Evolutionary conservation across 495 filamentous ascomycete species (phyloP), one percentile per base, ranked within the genome.

Genomic region (Xylaria longipes): DNA sequence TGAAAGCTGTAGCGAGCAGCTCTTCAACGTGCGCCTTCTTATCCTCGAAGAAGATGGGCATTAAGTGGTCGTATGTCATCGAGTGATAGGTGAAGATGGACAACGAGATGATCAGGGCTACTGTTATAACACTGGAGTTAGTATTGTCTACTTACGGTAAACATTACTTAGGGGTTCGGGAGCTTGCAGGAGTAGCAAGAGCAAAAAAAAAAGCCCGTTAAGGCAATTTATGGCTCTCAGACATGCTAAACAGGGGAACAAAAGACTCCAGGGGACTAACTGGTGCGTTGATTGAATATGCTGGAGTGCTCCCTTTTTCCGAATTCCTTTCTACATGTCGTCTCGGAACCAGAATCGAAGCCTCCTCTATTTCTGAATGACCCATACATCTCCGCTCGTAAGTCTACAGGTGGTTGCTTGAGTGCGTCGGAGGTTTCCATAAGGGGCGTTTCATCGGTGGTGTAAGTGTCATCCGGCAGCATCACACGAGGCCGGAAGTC

Each of bases 1-100:
- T 82, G 5, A 76, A 73, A 31, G 70, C 71, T 0, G 70, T 70
- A 50, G 72, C 58, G 12, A 74, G 60, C 12, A 67, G 7, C n/a
- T 72, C 54, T 31, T 73, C 52, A 6, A 76, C 74, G 1, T 75
- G 72, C 14, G 77, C 75, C 43, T 82, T 84, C 58, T 89, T 84
- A 72, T 96, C 93, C 79, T 95, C 92, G 25, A 95, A 83, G 80
- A 94, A 96, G 35, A 96, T 95, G 6, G 93, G 93, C 45, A 96
- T 81, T 0, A 96, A 87, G 79, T 94, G 91, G 72, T 95, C 93
- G 73, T 92, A 96, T 17, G 91, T 93, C 93, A 96, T 96, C 46
- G 89, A 92, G 76, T 95, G 93, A 71, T 95, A 95, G 1, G 92
- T 94, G 81, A 94, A 96, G 71, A 96, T 93, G 6, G 91, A 90